Conservation (phyloP, 768 basidiomycete species). For the Suillus spraguei region DNA sequence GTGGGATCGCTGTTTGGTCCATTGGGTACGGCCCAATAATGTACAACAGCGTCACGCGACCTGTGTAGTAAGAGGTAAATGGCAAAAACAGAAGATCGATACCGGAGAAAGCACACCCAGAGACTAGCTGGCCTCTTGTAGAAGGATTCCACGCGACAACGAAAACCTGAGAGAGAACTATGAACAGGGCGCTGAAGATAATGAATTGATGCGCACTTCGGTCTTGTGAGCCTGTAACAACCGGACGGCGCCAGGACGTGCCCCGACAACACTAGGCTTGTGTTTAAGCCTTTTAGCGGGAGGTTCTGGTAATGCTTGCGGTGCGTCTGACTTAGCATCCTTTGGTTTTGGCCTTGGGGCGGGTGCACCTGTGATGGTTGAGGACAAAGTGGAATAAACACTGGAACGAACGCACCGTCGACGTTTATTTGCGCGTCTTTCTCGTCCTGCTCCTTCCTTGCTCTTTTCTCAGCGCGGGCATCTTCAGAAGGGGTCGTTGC, state of each 20-base stretch:
- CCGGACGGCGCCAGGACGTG: constrained; percentile 46
- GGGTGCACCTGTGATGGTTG: constrained; percentile 19
- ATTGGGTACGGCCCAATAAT: constrained; percentile 69
- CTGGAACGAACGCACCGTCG: constrained; percentile 39
- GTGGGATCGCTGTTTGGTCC: constrained; percentile 26
- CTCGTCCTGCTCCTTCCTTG: constrained; percentile 52
- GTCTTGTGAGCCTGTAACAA: constrained; percentile 61
- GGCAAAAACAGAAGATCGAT: constrained; percentile 9
- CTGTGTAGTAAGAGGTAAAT: constrained; percentile 36
- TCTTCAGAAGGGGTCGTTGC: constrained; percentile 46
- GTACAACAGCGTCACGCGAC: constrained; percentile 75
- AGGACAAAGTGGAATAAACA: constrained; percentile 21
- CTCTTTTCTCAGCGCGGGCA: constrained; percentile 64
- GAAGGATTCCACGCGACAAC: constrained; percentile 80
- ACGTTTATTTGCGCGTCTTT: constrained; percentile 36
- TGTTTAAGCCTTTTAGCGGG: constrained; percentile 39
- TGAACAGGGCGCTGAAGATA: constrained; percentile 6
- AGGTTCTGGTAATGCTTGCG: constrained; percentile 23
- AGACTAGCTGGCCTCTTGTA: constrained; percentile 59
- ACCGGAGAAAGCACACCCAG: constrained; percentile 55
- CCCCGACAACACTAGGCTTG: constrained; percentile 26
- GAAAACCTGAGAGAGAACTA: constrained; percentile 62
- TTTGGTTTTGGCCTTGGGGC: constrained; percentile 15
- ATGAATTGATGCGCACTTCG: constrained; percentile 17
- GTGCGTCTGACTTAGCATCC: constrained; percentile 25